Evolutionary conservation across 2,329 filamentous ascomycete genomes (phyloP).

Genomic region (Penicillium capsulatum): DNA sequence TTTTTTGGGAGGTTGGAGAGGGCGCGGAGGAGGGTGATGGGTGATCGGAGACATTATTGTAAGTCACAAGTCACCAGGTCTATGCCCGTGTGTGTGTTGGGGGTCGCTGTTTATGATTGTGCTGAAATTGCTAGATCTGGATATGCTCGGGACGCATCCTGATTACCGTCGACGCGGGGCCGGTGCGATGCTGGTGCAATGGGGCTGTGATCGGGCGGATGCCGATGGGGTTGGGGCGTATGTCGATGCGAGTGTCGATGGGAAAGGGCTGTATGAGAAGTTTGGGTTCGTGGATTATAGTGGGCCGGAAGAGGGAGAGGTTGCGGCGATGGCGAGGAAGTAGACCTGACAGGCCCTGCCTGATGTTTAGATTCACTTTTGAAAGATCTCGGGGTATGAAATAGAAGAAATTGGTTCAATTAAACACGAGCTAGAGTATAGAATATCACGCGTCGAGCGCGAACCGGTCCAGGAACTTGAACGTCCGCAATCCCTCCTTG

Average conservation of each 20-base stretch:
- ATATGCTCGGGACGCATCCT: constrained; percentile 41
- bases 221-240: constrained; percentile 33
- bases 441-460: constrained; percentile 50
- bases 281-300: constrained; percentile 38
- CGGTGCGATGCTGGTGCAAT: constrained; percentile 37
- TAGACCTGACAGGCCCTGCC: no score
- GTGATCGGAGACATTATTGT: constrained; percentile 28
- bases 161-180: constrained; percentile 42
- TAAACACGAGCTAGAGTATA: no score
- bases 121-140: constrained; percentile 32
- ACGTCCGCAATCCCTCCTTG: constrained; percentile 58
- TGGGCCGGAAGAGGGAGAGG: constrained; percentile 1
- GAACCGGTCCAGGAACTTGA: constrained; percentile 64
- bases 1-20: constrained; percentile 22
- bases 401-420: no score
- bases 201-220: constrained; percentile 38
- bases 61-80: no score
- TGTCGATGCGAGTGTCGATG: constrained; percentile 38
- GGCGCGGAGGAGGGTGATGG: constrained; percentile 22
- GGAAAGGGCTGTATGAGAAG: constrained; percentile 37
- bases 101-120: no score
- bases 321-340: constrained; percentile 12
- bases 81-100: no score
- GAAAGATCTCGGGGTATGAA: no score
- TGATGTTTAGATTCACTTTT: no score